A percentile compares a stretch with the other conserved stretches of the same genome.
phyloP scores from a whole-genome alignment of 2,329 filamentous ascomycete species.

The Cladorrhinum sp. region DNA sequence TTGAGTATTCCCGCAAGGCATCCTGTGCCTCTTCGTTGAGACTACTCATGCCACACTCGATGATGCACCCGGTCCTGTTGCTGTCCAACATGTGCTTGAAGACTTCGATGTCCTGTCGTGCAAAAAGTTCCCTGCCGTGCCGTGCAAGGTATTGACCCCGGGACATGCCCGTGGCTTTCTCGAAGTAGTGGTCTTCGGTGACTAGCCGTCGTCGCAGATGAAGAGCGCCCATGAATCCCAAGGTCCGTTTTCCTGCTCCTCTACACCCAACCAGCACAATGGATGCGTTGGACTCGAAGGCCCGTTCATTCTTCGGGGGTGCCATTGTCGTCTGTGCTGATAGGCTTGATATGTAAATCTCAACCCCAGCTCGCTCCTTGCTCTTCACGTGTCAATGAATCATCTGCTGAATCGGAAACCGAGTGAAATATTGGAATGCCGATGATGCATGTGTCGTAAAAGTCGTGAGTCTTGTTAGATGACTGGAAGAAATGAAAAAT shows the following conservation, averaged over 20 bases:
- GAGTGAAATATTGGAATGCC: not conserved
- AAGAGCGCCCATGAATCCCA: constrained; percentile 69
- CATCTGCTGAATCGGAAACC: not conserved
- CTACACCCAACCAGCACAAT: constrained; percentile 69
- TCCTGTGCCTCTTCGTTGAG: constrained; percentile 58
- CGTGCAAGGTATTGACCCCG: constrained; percentile 58
- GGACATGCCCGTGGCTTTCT: constrained; percentile 59
- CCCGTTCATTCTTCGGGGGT: constrained; percentile 37
- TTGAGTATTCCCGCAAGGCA: constrained; percentile 57
- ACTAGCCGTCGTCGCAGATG: constrained; percentile 64
- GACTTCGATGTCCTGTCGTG: constrained; percentile 57
- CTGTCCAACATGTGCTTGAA: constrained; percentile 58
- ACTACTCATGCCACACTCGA: constrained; percentile 65
- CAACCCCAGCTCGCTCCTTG: not conserved
- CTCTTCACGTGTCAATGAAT: not conserved
- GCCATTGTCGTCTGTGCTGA: constrained; percentile 16
- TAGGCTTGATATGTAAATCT: not conserved
- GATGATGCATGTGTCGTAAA: not conserved
- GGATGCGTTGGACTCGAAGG: constrained; percentile 59
- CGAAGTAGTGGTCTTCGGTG: constrained; percentile 66
- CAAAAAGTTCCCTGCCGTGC: constrained; percentile 60
- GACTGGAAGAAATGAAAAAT: not conserved
- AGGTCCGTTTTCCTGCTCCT: constrained; percentile 68
- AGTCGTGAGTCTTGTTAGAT: not conserved
- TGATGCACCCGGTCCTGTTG: constrained; percentile 60